Evolutionary conservation across 179 eudicot species (phyloP).

Genomic region (Dionaea muscipula): DNA sequence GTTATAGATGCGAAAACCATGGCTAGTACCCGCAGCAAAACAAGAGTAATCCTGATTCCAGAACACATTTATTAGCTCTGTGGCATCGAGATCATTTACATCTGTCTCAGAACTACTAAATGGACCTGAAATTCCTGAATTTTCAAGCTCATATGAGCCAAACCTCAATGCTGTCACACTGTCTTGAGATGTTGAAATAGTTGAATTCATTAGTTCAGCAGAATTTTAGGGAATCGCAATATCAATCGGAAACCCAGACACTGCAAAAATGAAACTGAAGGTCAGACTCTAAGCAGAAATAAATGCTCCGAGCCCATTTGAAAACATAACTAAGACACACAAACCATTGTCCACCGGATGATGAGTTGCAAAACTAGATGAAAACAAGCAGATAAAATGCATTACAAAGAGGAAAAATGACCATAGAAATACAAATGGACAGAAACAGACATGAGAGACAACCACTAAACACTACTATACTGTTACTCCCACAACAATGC

Average conservation of each 20-base stretch:
- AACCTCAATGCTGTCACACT: slow-evolving; percentile 28
- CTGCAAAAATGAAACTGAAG: slow-evolving; percentile 13
- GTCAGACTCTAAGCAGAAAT: slow-evolving; percentile 1
- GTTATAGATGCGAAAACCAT: slow-evolving; percentile 80
- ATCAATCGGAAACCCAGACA: slow-evolving; percentile 11
- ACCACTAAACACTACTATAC: too few species aligned
- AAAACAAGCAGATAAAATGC: too few species aligned
- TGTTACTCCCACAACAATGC: too few species aligned
- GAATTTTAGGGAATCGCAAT: slow-evolving; percentile 10
- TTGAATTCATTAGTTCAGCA: slow-evolving; percentile 40
- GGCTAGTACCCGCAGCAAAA: slow-evolving; percentile 81
- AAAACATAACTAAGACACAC: too few species aligned
- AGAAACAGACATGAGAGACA: too few species aligned
- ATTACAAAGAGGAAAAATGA: too few species aligned
- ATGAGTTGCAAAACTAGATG: too few species aligned
- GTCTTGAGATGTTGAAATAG: slow-evolving; percentile 46
- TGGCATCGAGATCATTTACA: slow-evolving; percentile 36
- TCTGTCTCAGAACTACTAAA: slow-evolving; percentile 31
- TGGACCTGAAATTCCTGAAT: slow-evolving; percentile 25
- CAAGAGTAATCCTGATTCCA: slow-evolving; percentile 98
- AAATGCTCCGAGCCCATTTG: too few species aligned
- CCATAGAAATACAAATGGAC: too few species aligned
- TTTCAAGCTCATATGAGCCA: slow-evolving; percentile 30
- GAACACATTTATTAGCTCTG: slow-evolving; percentile 57
- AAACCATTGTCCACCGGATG: too few species aligned